Percentiles rank a stretch among this genome's conserved stretches.
These are phyloP conservation scores for Hypoxylon sp. DNA, from an alignment of 2,329 filamentous ascomycete genomes.

Conservation along the genomic window DNA sequence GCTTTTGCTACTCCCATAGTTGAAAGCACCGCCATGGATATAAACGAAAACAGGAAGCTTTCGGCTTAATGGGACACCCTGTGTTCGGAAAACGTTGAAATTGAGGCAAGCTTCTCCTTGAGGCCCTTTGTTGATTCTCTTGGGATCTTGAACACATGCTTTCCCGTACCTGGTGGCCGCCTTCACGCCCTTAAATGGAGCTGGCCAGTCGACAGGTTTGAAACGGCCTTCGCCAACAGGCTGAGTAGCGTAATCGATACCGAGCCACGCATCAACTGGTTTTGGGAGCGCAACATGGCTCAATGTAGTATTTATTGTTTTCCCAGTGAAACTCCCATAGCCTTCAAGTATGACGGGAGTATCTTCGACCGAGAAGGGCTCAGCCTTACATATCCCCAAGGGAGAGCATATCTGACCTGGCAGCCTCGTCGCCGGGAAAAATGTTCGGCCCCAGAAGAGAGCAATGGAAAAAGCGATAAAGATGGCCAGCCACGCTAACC, in stretches of 20 bases:
- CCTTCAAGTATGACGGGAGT: slow-evolving; percentile 50
- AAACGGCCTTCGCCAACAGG: slow-evolving; percentile 59
- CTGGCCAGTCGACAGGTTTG: slow-evolving; percentile 56
- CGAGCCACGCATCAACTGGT: slow-evolving; percentile 62
- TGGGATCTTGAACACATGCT: slow-evolving; percentile 57
- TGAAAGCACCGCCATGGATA: slow-evolving; percentile 58
- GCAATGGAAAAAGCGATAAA: slow-evolving; percentile 37
- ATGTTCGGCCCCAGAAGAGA: slow-evolving; percentile 34
- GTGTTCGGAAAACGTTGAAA: slow-evolving; percentile 58
- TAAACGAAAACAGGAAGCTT: slow-evolving; percentile 57
- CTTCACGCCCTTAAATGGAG: slow-evolving; percentile 57
- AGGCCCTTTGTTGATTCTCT: slow-evolving; percentile 31
- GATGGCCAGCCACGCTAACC: slow-evolving; percentile 34
- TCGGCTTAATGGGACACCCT: slow-evolving; percentile 51
- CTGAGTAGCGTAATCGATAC: slow-evolving; percentile 61
- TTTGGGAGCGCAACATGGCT: slow-evolving; percentile 51
- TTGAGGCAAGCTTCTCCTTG: slow-evolving; percentile 57
- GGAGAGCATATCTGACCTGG: slow-evolving; percentile 30
- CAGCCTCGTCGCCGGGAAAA: slow-evolving; percentile 29
- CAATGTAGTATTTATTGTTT: slow-evolving; percentile 53
- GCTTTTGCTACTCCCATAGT: slow-evolving; percentile 52
- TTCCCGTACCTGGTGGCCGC: slow-evolving; percentile 58
- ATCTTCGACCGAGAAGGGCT: slow-evolving; percentile 22
- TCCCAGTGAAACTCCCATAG: slow-evolving; percentile 59
- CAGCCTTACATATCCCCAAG: slow-evolving; percentile 20